A percentile compares a stretch with the other conserved stretches of the same genome.
phyloP scores from a whole-genome alignment of 768 basidiomycete genomes.

The Russula compacta region DNA sequence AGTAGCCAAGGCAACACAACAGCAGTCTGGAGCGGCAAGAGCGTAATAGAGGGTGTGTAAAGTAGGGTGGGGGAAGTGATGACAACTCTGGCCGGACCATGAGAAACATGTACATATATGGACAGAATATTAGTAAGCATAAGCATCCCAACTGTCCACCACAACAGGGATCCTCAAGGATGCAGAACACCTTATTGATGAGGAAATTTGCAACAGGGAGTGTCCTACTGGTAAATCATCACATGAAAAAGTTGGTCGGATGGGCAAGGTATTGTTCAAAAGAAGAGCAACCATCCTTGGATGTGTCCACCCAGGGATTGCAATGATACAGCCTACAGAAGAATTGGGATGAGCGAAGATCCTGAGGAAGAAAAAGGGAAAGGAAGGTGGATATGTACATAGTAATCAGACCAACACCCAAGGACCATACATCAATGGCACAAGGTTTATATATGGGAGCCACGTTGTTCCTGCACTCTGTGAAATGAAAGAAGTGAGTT shows the following conservation, averaged over 20 bases:
- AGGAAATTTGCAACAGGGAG: slow-evolving; percentile 79
- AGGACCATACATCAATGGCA: slow-evolving; percentile 96
- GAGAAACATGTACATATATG: too few relatives aligned
- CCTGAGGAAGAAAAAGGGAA: too few relatives aligned
- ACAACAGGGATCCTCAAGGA: too few relatives aligned
- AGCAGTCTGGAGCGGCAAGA: too few relatives aligned
- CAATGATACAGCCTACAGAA: slow-evolving; percentile 86
- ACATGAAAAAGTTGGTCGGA: slow-evolving; percentile 80
- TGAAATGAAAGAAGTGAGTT: slow-evolving; percentile 6
- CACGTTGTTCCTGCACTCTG: slow-evolving; percentile 97
- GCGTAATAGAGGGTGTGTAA: too few relatives aligned
- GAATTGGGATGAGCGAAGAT: slow-evolving; percentile 9
- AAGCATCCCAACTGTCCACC: too few relatives aligned
- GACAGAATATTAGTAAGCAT: too few relatives aligned
- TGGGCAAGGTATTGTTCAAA: slow-evolving; percentile 74
- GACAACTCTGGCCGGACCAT: too few relatives aligned
- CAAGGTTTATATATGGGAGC: slow-evolving; percentile 90
- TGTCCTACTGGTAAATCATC: slow-evolving; percentile 87
- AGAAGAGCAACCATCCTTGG: too few relatives aligned
- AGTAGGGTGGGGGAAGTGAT: too few relatives aligned
- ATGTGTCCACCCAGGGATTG: slow-evolving; percentile 97
- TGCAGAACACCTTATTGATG: slow-evolving; percentile 74
- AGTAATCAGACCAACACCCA: slow-evolving; percentile 98
- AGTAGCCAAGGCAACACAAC: too few relatives aligned
- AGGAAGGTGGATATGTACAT: slow-evolving; percentile 47